Evolutionary conservation across 179 eudicot species (phyloP).

Genomic region (Sideroxylon spinosum): DNA sequence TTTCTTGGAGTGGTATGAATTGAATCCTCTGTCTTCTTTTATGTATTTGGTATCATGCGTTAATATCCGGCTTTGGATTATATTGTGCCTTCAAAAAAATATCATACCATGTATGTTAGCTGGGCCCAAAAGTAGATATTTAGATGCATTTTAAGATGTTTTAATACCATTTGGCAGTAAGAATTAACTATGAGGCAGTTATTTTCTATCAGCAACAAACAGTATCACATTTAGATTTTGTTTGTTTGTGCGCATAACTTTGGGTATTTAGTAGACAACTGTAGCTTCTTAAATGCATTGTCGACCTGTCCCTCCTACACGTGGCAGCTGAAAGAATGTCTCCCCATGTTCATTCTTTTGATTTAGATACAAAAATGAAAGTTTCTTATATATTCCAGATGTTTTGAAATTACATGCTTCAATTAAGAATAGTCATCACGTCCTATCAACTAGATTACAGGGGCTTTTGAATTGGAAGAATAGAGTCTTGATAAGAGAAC

Average conservation of each 20-base stretch:
- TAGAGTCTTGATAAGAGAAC: no score
- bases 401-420: no score
- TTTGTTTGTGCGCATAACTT: neutral
- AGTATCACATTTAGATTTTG: neutral
- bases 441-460: no score
- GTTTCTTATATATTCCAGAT: no score
- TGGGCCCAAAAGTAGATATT: neutral
- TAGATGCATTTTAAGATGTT: neutral
- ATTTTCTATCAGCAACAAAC: neutral
- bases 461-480: no score
- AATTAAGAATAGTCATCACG: no score
- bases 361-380: no score
- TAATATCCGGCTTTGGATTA: neutral
- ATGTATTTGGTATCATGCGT: neutral
- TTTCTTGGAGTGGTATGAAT: slow-evolving; percentile 79
- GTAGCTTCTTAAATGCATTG: neutral
- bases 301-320: no score
- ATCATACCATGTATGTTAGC: neutral
- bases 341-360: no score
- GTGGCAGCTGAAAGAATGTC: no score
- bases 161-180: neutral
- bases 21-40: slow-evolving; percentile 4
- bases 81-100: neutral
- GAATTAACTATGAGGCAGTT: neutral
- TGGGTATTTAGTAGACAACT: neutral